Evolutionary conservation across 1,284 basidiomycete species (phyloP).

Genomic region (Pseudozyma thailandica): DNA sequence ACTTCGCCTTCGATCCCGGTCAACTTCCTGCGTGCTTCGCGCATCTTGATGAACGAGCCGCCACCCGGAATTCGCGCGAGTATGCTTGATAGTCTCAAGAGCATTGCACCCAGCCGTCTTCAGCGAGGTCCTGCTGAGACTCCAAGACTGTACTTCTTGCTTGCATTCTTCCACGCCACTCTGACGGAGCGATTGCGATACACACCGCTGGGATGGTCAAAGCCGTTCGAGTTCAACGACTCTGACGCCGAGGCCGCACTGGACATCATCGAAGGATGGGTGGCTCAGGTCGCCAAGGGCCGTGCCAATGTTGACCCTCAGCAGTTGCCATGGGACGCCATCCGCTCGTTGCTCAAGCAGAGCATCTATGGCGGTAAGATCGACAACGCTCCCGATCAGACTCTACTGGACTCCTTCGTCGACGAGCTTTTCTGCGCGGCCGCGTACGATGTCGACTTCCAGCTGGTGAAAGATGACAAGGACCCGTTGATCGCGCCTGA

Average conservation of each 20-base stretch:
- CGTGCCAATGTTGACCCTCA: constrained; percentile 61
- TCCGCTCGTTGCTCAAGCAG: constrained; percentile 63
- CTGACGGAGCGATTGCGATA: constrained; percentile 64
- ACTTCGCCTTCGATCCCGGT: constrained; percentile 64
- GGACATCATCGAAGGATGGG: constrained; percentile 63
- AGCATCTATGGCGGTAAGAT: constrained; percentile 66
- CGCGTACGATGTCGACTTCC: constrained; percentile 61
- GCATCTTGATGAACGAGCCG: constrained; percentile 67
- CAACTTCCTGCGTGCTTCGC: constrained; percentile 62
- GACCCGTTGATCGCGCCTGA: constrained; percentile 60
- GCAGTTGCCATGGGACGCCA: constrained; percentile 63
- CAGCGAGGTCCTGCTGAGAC: constrained; percentile 62
- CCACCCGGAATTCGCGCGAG: constrained; percentile 65
- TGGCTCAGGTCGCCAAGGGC: constrained; percentile 56
- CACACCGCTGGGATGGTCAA: constrained; percentile 65
- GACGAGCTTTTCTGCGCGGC: constrained; percentile 62
- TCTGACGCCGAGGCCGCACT: constrained; percentile 64
- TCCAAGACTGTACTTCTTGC: constrained; percentile 61
- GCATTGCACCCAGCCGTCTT: constrained; percentile 48
- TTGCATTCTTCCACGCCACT: constrained; percentile 66
- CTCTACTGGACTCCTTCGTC: constrained; percentile 64
- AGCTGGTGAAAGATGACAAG: constrained; percentile 55
- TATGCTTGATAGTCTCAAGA: constrained; percentile 61
- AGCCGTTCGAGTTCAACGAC: constrained; percentile 67
- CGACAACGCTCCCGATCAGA: constrained; percentile 63